Percentiles rank a stretch among this genome's conserved stretches.
Conservation (phyloP, 1,284 basidiomycete genomes). For the Leccinum subfulvum region DNA sequence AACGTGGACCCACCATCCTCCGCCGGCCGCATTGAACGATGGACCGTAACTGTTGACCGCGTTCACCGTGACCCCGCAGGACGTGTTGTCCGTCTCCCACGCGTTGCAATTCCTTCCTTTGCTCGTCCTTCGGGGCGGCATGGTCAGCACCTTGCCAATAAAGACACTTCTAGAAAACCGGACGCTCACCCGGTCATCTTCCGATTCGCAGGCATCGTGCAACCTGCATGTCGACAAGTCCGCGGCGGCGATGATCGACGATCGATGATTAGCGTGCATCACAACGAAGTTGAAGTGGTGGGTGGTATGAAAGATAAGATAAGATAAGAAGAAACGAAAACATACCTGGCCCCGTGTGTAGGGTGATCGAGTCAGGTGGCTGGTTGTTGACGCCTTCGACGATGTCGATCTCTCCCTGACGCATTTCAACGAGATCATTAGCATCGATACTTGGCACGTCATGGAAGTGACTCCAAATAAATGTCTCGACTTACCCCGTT, state of each 20-base stretch:
- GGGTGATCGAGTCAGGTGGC: constrained; percentile 51
- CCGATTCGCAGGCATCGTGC: constrained; percentile 57
- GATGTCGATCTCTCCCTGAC: constrained; percentile 60
- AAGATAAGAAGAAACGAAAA: not conserved
- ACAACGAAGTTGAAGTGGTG: not conserved
- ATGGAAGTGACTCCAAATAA: not conserved
- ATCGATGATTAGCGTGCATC: not conserved
- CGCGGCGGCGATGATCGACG: not conserved
- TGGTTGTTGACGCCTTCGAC: constrained; percentile 67
- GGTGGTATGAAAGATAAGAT: not conserved
- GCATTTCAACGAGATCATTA: not conserved
- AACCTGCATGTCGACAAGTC: constrained; percentile 38
- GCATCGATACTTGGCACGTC: not conserved
- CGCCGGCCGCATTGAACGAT: constrained; percentile 58
- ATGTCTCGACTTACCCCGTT: constrained; percentile 14
- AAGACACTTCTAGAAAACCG: not conserved
- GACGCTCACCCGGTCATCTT: constrained; percentile 47
- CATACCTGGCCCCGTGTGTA: constrained; percentile 53
- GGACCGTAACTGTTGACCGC: constrained; percentile 56
- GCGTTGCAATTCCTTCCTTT: constrained; percentile 55
- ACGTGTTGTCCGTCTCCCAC: constrained; percentile 53
- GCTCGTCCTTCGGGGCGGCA: constrained; percentile 33
- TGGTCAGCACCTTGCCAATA: not conserved
- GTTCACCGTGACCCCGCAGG: constrained; percentile 60
- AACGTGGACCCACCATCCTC: constrained; percentile 46